phyloP scores from a whole-genome alignment of 1,284 basidiomycete genomes.

The Wallemia ichthyophaga region DNA sequence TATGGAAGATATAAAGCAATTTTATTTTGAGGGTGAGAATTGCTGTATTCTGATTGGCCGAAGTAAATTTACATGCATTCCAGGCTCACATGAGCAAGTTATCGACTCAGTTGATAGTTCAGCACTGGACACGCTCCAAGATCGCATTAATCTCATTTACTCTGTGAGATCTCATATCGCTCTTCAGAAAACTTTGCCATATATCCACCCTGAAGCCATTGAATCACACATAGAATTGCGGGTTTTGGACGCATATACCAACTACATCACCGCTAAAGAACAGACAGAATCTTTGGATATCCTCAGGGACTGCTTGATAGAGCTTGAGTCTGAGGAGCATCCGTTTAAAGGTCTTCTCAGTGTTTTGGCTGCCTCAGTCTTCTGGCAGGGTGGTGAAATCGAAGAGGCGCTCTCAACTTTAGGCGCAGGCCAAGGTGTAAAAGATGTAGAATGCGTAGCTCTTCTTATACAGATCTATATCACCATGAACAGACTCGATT shows the following conservation, averaged over 20 bases:
- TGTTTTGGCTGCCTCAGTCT: slow-evolving; percentile 52
- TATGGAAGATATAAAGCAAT: not conserved
- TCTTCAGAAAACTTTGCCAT: not conserved
- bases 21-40: not conserved
- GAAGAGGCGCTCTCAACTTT: slow-evolving; percentile 76
- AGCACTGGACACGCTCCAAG: not conserved
- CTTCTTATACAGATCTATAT: slow-evolving; percentile 56
- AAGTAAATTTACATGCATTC: too few relatives aligned
- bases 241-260: not conserved
- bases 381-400: slow-evolving; percentile 45
- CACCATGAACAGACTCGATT: slow-evolving; percentile 47
- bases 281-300: not conserved
- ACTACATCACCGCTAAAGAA: not conserved
- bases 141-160: not conserved
- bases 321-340: not conserved
- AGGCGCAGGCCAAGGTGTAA: slow-evolving; percentile 31
- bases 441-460: slow-evolving; percentile 54
- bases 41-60: too few relatives aligned
- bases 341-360: slow-evolving; percentile 18
- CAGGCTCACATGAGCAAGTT: not conserved
- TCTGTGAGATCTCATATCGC: not conserved
- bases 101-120: not conserved
- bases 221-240: not conserved
- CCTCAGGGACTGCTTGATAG: not conserved
- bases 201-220: not conserved